phyloP scores from a whole-genome alignment of 495 filamentous ascomycete species.

The Umbilicaria muhlenbergii region DNA sequence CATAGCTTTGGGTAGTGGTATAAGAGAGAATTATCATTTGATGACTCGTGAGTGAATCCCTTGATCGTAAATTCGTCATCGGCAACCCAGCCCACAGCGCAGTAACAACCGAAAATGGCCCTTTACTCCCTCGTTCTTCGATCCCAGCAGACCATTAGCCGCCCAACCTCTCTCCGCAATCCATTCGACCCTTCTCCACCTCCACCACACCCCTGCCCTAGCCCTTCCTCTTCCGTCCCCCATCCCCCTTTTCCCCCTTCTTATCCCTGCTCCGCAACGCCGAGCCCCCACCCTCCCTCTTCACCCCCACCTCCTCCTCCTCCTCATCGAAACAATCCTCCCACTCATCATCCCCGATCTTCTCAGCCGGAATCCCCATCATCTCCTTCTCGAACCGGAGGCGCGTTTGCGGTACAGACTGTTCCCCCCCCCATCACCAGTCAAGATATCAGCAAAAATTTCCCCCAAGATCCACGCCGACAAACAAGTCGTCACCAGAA shows the following conservation, averaged over 20 bases:
- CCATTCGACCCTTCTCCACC: slow-evolving; percentile 6
- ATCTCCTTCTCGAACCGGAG: slow-evolving; percentile 16
- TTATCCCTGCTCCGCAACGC: background rate
- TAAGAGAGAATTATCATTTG: no score
- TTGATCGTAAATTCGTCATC: no score
- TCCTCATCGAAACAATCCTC: slow-evolving; percentile 4
- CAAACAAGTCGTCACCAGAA: no score
- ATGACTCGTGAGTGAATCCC: no score
- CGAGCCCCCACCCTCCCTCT: slow-evolving; percentile 1
- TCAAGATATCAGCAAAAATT: background rate
- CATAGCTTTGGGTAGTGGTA: no score
- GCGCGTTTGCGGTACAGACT: slow-evolving; percentile 22
- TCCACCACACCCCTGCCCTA: background rate
- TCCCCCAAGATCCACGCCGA: no score
- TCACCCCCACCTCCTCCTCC: slow-evolving; percentile 4
- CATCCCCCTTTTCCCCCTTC: background rate
- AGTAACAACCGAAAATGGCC: no score
- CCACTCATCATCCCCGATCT: slow-evolving; percentile 7
- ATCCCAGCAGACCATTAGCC: no score
- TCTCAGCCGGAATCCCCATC: slow-evolving; percentile 10
- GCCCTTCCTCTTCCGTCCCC: background rate
- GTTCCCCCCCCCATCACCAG: background rate
- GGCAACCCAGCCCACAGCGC: no score
- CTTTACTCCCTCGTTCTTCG: no score
- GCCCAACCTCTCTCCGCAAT: background rate